A percentile compares a stretch with the other conserved stretches of the same genome.
phyloP scores from a whole-genome alignment of 257 asterid species.

The Capsicum pubescens region DNA sequence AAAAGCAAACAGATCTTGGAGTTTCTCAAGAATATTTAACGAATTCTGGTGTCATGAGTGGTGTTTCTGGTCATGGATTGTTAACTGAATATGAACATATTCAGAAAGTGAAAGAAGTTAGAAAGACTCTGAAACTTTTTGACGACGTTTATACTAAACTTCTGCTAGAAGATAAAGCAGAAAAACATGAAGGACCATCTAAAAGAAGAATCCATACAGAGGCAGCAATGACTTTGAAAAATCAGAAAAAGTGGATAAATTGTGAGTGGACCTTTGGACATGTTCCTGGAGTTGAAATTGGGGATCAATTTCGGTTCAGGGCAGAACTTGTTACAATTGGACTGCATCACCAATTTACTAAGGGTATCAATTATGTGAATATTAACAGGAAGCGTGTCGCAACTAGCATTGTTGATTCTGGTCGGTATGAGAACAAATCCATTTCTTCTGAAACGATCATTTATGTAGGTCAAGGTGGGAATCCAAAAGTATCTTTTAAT shows the following conservation, averaged over 20 bases:
- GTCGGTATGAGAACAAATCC: conserved; percentile 37
- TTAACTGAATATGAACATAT: not conserved
- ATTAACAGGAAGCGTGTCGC: conserved; percentile 28
- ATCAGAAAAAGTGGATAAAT: conserved; percentile 35
- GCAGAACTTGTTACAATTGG: conserved; percentile 45
- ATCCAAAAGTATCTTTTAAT: not conserved
- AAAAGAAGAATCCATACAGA: conserved; percentile 18
- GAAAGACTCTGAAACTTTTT: conserved; percentile 34
- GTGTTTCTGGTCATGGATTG: conserved; percentile 7
- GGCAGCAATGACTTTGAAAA: conserved; percentile 36
- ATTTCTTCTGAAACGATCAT: conserved; percentile 34
- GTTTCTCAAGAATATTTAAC: conserved; percentile 2
- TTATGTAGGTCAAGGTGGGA: conserved; percentile 50
- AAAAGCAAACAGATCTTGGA: too few species aligned
- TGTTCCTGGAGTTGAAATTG: conserved; percentile 45
- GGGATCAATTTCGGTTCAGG: conserved; percentile 43
- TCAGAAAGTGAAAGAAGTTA: conserved; percentile 33
- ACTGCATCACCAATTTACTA: conserved; percentile 35
- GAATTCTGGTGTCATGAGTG: not conserved
- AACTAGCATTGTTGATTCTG: conserved; percentile 41
- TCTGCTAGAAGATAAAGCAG: conserved; percentile 29
- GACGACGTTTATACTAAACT: conserved; percentile 25
- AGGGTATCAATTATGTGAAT: conserved; percentile 37
- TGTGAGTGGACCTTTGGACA: conserved; percentile 37
- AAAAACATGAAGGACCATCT: not conserved